Conservation (phyloP, 176 grass and related monocot species). For the Triticum timopheevii region DNA sequence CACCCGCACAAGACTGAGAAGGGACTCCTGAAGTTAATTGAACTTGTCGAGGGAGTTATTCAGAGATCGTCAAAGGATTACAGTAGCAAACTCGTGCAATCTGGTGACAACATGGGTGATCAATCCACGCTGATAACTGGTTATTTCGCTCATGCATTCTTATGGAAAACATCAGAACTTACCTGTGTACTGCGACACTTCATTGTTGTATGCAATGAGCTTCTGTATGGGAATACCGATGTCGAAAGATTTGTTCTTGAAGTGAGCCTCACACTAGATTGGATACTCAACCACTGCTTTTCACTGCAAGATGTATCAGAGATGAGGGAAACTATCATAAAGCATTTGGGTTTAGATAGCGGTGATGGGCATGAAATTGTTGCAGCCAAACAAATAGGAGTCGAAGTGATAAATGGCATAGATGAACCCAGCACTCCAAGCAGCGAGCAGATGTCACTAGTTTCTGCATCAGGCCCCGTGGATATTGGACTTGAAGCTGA, state of each 20-base stretch:
- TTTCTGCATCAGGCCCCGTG: constrained; percentile 20
- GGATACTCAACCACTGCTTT: constrained; percentile 87
- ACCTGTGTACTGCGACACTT: constrained; percentile 63
- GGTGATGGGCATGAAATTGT: constrained; percentile 51
- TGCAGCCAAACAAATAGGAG: constrained; percentile 9
- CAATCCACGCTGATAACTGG: constrained; percentile 18
- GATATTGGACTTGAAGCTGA: constrained; percentile 35
- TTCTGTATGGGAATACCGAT: constrained; percentile 56
- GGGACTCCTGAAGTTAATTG: constrained; percentile 63
- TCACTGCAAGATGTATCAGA: constrained; percentile 92
- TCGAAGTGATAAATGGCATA: constrained; percentile 26
- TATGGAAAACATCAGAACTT: constrained; percentile 82
- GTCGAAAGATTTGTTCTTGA: constrained; percentile 64
- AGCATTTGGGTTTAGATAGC: constrained; percentile 58
- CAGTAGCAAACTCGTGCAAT: constrained; percentile 30
- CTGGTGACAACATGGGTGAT: constrained; percentile 22
- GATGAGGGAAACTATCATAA: constrained; percentile 77
- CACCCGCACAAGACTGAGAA: constrained; percentile 40
- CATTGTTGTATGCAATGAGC: constrained; percentile 65
- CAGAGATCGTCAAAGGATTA: constrained; percentile 60
- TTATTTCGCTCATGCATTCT: constrained; percentile 78
- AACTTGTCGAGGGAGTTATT: constrained; percentile 77
- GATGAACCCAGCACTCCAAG: constrained; percentile 29
- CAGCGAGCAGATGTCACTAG: constrained; percentile 1
- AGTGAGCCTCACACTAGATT: constrained; percentile 58